Percentiles rank a stretch among this genome's conserved stretches.
These are phyloP conservation scores for Aristolochia contorta DNA, from an alignment of 164 flowering plant genomes.

Conservation along the genomic window DNA sequence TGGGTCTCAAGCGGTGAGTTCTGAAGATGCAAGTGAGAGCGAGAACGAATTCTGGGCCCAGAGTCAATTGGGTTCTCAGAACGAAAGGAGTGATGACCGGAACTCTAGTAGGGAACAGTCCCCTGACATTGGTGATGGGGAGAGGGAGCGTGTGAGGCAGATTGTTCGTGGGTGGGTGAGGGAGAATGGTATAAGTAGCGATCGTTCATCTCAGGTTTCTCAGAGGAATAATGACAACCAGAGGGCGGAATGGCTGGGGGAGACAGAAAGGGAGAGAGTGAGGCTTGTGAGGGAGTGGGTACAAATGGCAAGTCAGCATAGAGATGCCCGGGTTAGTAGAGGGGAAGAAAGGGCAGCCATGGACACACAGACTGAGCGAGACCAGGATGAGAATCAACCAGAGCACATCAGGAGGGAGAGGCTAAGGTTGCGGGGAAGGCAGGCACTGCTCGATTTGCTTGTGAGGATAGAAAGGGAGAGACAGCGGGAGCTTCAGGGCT, in stretches of 20 bases:
- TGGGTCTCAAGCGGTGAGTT: constrained; percentile 39
- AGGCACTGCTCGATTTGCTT: constrained; percentile 76
- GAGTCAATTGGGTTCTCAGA: constrained; percentile 43
- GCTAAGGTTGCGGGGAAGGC: constrained; percentile 77
- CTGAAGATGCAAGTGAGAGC: constrained; percentile 68
- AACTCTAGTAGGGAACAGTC: constrained; percentile 84
- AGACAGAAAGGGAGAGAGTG: constrained; percentile 76
- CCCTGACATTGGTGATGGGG: constrained; percentile 88
- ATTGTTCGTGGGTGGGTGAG: constrained; percentile 67
- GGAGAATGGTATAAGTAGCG: constrained; percentile 36
- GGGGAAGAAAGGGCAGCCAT: constrained; percentile 45
- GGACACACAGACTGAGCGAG: constrained; percentile 27
- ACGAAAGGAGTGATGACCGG: constrained; percentile 37
- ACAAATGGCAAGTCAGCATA: constrained; percentile 55
- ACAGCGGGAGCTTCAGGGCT: constrained; percentile 59
- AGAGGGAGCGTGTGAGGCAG: constrained; percentile 78
- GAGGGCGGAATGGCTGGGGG: constrained; percentile 73
- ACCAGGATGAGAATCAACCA: constrained; percentile 37
- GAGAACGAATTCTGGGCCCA: constrained; percentile 84
- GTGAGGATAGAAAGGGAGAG: constrained; percentile 66
- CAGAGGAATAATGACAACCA: constrained; percentile 16
- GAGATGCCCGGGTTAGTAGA: constrained; percentile 27
- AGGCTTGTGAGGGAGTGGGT: constrained; percentile 77
- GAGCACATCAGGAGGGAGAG: constrained; percentile 42
- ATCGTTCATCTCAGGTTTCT: constrained; percentile 33